phyloP scores from a whole-genome alignment of 2,329 filamentous ascomycete genomes.

The Gremmenia infestans region DNA sequence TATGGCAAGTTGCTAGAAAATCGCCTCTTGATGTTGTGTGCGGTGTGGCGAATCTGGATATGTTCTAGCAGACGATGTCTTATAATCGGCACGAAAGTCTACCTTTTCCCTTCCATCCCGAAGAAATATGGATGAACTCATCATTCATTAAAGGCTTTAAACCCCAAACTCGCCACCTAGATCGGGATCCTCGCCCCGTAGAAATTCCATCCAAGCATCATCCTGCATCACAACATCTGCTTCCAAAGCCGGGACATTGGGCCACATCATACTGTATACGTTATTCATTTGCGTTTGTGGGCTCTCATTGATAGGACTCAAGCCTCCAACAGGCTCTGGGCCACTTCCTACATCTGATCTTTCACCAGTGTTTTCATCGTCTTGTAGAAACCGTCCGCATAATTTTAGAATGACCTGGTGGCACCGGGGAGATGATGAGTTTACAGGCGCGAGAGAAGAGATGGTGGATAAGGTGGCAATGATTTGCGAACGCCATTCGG shows the following conservation, averaged over 20 bases:
- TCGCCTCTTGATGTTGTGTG: no score
- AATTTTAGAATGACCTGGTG: conserved; percentile 15
- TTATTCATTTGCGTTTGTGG: conserved; percentile 40
- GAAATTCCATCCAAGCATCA: conserved; percentile 36
- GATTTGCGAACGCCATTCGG: conserved; percentile 11
- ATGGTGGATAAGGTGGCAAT: conserved; percentile 10
- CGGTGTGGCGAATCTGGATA: no score
- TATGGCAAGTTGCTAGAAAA: no score
- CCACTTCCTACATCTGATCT: not conserved
- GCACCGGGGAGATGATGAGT: conserved; percentile 9
- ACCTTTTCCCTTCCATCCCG: not conserved
- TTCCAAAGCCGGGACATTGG: conserved; percentile 35
- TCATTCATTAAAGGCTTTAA: not conserved
- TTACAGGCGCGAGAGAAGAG: conserved; percentile 9
- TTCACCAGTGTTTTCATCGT: not conserved
- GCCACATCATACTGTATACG: conserved; percentile 44
- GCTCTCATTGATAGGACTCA: conserved; percentile 33
- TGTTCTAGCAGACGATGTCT: no score
- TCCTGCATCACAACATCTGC: conserved; percentile 37
- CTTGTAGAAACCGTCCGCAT: conserved; percentile 8
- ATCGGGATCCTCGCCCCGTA: conserved; percentile 1
- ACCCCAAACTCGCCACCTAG: not conserved
- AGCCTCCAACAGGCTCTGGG: not conserved
- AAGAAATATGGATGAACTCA: not conserved
- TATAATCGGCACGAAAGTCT: no score